These are phyloP conservation scores for Aphanomyces stellatus DNA, from an alignment of 352 stramenopile species.

Conservation along the genomic window DNA sequence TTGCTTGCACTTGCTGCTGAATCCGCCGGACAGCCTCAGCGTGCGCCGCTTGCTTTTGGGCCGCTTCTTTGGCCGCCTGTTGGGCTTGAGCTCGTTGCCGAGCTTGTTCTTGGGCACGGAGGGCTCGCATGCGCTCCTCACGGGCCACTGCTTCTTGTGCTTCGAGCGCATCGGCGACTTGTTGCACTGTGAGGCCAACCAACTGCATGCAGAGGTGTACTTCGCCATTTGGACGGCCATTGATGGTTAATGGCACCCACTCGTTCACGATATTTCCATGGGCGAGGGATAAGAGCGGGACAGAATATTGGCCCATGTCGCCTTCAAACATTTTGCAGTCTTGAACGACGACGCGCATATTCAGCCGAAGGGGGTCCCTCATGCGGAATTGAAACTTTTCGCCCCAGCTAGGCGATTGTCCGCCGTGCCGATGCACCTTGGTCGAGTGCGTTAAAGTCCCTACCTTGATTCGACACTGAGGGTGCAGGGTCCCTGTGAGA, in stretches of 20 bases:
- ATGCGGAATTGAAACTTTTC: conserved; percentile 11
- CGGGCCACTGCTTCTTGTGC: too few relatives aligned
- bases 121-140: too few relatives aligned
- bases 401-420: background rate
- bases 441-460: background rate
- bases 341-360: background rate
- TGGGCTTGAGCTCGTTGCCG: too few relatives aligned
- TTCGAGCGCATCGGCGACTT: too few relatives aligned
- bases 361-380: background rate
- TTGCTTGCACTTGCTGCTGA: too few relatives aligned
- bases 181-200: background rate
- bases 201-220: background rate
- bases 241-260: background rate
- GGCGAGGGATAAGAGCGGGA: background rate
- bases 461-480: background rate
- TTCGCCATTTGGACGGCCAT: background rate
- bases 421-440: conserved; percentile 18
- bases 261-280: background rate
- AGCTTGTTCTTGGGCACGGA: too few relatives aligned
- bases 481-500: background rate
- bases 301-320: background rate
- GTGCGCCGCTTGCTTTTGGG: too few relatives aligned
- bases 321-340: background rate
- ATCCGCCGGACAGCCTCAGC: too few relatives aligned
- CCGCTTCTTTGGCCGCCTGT: too few relatives aligned